Conservation (phyloP, 1,139 yeast species). For the Pichia sp. region DNA sequence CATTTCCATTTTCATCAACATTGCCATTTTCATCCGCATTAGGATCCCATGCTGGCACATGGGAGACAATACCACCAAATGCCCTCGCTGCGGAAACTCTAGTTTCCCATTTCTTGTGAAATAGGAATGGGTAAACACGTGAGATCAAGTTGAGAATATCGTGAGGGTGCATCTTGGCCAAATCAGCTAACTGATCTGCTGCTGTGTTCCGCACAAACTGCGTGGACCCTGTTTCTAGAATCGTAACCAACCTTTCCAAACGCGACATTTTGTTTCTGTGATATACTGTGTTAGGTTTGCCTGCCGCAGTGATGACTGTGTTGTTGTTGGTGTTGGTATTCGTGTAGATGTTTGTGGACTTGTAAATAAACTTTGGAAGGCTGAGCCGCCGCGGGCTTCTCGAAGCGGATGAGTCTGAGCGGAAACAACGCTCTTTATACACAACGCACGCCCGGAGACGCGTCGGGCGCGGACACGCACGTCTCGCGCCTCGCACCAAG, state of each 20-base stretch:
- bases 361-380: neutral
- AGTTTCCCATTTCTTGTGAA: conserved; percentile 89
- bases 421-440: conserved; percentile 1
- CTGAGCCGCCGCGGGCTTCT: conserved; percentile 1
- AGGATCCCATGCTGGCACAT: conserved; percentile 83
- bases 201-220: conserved; percentile 92
- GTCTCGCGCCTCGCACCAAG: neutral
- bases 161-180: conserved; percentile 92
- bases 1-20: conserved; percentile 22
- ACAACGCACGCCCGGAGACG: too few species aligned
- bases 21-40: conserved; percentile 35
- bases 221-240: conserved; percentile 92
- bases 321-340: neutral
- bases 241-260: conserved; percentile 65
- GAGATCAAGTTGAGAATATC: conserved; percentile 78
- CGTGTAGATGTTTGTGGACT: neutral
- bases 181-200: conserved; percentile 92
- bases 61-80: conserved; percentile 83
- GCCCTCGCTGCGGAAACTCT: conserved; percentile 93
- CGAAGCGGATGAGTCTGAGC: too few species aligned
- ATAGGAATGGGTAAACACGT: conserved; percentile 83
- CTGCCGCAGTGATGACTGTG: neutral
- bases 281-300: neutral
- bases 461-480: too few species aligned
- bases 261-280: conserved; percentile 27